Evolutionary conservation across 371 early-diverging fungal species (phyloP), one percentile per base, ranked within the genome.

Genomic region (Actinomucor elegans): DNA sequence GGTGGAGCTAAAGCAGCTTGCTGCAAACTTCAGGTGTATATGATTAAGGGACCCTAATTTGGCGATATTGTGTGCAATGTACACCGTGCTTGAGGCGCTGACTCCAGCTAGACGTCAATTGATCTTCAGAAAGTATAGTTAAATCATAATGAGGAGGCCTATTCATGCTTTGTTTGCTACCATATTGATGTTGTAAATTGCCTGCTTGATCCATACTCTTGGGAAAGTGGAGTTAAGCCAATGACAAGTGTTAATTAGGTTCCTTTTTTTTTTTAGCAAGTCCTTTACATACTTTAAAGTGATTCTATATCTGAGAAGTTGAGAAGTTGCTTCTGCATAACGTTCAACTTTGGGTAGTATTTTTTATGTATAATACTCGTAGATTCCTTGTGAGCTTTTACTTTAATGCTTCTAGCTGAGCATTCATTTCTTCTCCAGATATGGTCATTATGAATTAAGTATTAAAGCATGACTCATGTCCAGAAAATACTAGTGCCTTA

Each of bases 381-480:
- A 82, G 50, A n/a, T 70, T 71, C 31, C 73, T 51, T 8, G 82
- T 82, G 18, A 79, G 71, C 26, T 73, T 68, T 47, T 82, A 80
- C 11, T 82, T 71, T n/a, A 79, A 23, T 55, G 65, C 58, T 51
- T 77, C 82, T 15, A 81, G 33, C 41, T 73, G 50, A 14, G 66
- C 73, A 26, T 64, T 55, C 5, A 50, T 47, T 40, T 71, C 70
- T 50, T 72, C 70, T 21, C 67, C 72, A 7, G 37, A 17, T 7
- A 51, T 28, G 34, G 27, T 35, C 23, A 33, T 37, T 10, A n/a
- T 37, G 38, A 31, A 12, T 12, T 31, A 10, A 12, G 31, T 31
- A 31, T 31, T 31, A 2, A 34, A 34, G 12, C 12, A 34, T 15
- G 15, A 11, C 34, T n/a, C 34, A 10, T 15, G 34, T 34, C 6